Base-by-base conservation (phyloP, 2,329 filamentous ascomycete genomes). In the Aureobasidium sp. region DNA sequence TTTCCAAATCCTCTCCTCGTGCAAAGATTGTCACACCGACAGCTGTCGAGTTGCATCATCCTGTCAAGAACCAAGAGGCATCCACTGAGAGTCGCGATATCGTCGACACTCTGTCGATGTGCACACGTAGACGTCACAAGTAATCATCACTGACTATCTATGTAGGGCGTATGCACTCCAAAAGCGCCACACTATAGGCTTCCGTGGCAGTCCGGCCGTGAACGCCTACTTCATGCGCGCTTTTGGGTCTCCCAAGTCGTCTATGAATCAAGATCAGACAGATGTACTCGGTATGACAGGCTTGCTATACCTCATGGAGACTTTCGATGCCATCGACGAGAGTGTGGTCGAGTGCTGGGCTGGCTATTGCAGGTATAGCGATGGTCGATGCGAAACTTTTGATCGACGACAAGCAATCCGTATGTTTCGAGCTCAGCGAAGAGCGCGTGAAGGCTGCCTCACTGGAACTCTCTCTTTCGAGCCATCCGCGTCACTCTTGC, bases 341-440 rank as follows among this genome's bases (percentile, higher is more conserved):
- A 73, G 72, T 61, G 73, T 78, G 21, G 69, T 77, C 21, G 70
- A 75, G 21, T 78, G 76, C 67, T 78, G 76, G 76, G 77, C 75
- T 53, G 70, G 70, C 30, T 73, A 73, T 59, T 78, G 74, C 69
- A 59, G 61, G 21, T 66, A 64, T 48, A 67, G 67, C 47, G 66
- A 69, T 39, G 66, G 67, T 25, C 62, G 64, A 69, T 66, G 69
- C 66, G 49, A 76, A 69, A 62, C 70, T 68, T 67, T 72, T 69
- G 60, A 77, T 69, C 63, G 71, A 69, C 54, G 68, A 52, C 53
- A 65, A 53, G 68, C 68, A 59, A 39, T 70, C 70, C 61, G 72
- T 65, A 63, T 70, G 72, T 67, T 70, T 67, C 29, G 73, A 70
- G 65, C 69, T 5, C 67, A 68, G 49, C 62, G 62, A 7, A 55